A percentile compares a stretch with the other conserved stretches of the same genome.
phyloP scores from a whole-genome alignment of 495 filamentous ascomycete genomes.

The Articulospora tetracladia region DNA sequence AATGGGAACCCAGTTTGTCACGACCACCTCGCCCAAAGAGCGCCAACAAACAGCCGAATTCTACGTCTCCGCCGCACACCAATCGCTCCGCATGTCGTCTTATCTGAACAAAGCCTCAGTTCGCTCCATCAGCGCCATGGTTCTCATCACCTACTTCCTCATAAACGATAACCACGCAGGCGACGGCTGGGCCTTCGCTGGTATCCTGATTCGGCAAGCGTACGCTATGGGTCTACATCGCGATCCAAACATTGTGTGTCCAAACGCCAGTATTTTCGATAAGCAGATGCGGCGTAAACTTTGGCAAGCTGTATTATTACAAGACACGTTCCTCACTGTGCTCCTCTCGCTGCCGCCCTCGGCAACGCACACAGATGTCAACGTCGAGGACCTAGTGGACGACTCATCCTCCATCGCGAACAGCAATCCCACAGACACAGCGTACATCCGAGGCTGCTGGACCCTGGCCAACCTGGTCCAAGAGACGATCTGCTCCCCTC shows the following conservation, averaged over 20 bases:
- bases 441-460: conserved; percentile 67
- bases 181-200: conserved; percentile 72
- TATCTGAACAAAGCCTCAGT: conserved; percentile 65
- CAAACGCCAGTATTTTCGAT: conserved; percentile 53
- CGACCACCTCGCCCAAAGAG: conserved; percentile 47
- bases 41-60: conserved; percentile 70
- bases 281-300: conserved; percentile 68
- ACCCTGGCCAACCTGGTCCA: conserved; percentile 68
- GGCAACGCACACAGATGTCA: conserved; percentile 69
- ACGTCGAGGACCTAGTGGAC: conserved; percentile 58
- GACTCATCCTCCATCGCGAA: conserved; percentile 41
- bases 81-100: conserved; percentile 61
- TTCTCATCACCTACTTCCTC: conserved; percentile 68
- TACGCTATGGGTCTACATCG: conserved; percentile 74
- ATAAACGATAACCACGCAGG: conserved; percentile 76
- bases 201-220: conserved; percentile 64
- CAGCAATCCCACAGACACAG: conserved; percentile 53
- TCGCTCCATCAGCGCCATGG: conserved; percentile 69
- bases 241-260: conserved; percentile 64
- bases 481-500: conserved; percentile 61
- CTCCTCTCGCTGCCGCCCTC: conserved; percentile 66
- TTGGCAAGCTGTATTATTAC: conserved; percentile 71
- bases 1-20: conserved; percentile 68
- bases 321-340: conserved; percentile 76
- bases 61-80: conserved; percentile 69